A percentile compares a stretch with the other conserved stretches of the same genome.
These are phyloP conservation scores for Eucalyptus albens DNA, from an alignment of 345 rosid species.

Conservation along the genomic window DNA sequence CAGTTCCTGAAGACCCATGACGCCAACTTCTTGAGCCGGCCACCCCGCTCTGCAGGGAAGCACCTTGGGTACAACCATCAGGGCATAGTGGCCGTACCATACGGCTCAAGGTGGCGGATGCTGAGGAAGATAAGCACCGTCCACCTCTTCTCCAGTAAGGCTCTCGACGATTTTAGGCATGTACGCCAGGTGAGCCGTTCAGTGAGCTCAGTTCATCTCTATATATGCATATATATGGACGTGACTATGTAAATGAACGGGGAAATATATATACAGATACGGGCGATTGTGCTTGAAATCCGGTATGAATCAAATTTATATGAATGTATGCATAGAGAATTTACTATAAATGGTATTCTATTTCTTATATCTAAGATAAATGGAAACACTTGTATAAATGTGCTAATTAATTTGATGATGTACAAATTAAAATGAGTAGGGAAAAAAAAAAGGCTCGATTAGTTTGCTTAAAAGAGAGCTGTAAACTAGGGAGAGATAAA, in stretches of 20 bases:
- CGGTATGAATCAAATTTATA: neutral
- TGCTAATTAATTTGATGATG: no score
- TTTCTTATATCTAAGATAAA: no score
- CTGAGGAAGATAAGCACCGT: slow-evolving; percentile 67
- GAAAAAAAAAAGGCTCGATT: no score
- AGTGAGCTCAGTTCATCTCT: neutral
- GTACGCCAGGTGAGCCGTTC: slow-evolving; percentile 53
- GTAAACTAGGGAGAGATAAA: no score
- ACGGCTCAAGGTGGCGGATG: slow-evolving; percentile 83
- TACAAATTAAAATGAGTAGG: no score
- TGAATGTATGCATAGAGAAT: neutral
- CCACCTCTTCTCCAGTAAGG: slow-evolving; percentile 86
- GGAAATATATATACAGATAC: neutral
- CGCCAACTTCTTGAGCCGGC: slow-evolving; percentile 73
- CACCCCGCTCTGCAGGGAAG: slow-evolving; percentile 73
- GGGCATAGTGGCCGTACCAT: slow-evolving; percentile 81
- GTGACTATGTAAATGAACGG: no score
- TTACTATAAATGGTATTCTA: neutral
- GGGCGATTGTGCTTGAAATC: neutral
- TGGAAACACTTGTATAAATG: no score
- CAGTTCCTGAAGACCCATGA: slow-evolving; percentile 75
- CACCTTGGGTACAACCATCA: slow-evolving; percentile 74
- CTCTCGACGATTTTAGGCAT: slow-evolving; percentile 62
- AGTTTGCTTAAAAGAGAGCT: no score
- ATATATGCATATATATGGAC: neutral